Percentiles rank a stretch among this genome's conserved stretches.
Evolutionary conservation across 1,139 yeast genomes (phyloP).

Genomic region (Kodamaea anthophila): DNA sequence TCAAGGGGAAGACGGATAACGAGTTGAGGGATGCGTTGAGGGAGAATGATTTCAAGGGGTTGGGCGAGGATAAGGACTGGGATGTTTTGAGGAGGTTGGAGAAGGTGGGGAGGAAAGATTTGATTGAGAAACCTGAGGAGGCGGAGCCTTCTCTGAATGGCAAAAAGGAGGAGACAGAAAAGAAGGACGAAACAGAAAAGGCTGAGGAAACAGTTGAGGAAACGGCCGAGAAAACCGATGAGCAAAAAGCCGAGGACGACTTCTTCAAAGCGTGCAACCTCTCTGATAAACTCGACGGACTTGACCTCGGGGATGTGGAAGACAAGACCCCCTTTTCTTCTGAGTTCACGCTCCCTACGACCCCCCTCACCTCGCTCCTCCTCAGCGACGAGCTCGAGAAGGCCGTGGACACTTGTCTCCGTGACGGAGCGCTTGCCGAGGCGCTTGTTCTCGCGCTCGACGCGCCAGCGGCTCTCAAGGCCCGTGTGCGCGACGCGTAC

Average conservation of each 20-base stretch:
- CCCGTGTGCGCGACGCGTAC: constrained; percentile 65
- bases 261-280: constrained; percentile 28
- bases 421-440: constrained; percentile 60
- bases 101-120: constrained; percentile 40
- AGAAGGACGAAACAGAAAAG: constrained; percentile 15
- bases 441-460: constrained; percentile 79
- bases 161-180: constrained; percentile 12
- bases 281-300: constrained; percentile 8
- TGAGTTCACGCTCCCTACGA: constrained; percentile 26
- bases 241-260: constrained; percentile 43
- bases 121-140: constrained; percentile 28
- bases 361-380: constrained; percentile 7
- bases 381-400: constrained; percentile 51
- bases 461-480: constrained; percentile 54
- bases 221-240: constrained; percentile 45
- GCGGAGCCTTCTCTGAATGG: no score
- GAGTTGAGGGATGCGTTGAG: constrained; percentile 57
- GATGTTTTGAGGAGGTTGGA: constrained; percentile 55
- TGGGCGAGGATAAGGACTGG: constrained; percentile 66
- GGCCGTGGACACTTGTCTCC: constrained; percentile 67
- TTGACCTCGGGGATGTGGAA: constrained; percentile 19
- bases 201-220: constrained; percentile 6
- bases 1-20: constrained; percentile 29
- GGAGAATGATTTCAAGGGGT: constrained; percentile 44
- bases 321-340: constrained; percentile 34